These are phyloP conservation scores for Laburnicola sp. DNA, from an alignment of 2,329 filamentous ascomycete species.

Conservation along the genomic window DNA sequence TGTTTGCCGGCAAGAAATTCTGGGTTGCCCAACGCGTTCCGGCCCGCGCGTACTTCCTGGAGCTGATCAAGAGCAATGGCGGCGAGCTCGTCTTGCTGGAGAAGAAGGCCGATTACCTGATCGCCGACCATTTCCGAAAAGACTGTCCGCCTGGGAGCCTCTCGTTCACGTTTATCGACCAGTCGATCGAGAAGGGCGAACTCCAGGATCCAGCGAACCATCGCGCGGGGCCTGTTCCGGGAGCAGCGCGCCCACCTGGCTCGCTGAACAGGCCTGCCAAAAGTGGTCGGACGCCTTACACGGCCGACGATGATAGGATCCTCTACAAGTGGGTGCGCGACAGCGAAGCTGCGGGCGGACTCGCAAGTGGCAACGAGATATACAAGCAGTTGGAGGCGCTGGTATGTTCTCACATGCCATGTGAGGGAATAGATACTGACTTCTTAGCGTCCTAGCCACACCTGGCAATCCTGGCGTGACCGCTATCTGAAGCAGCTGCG, in stretches of 20 bases:
- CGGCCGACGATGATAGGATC: conserved; percentile 60
- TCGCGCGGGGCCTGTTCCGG: conserved; percentile 50
- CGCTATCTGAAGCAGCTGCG: conserved; percentile 61
- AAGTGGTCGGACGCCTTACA: conserved; percentile 58
- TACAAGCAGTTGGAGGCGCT: conserved; percentile 60
- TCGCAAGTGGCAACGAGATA: conserved; percentile 59
- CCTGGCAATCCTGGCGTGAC: conserved; percentile 71
- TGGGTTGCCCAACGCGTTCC: conserved; percentile 62
- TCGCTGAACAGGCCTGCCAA: conserved; percentile 49
- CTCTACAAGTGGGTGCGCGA: conserved; percentile 60
- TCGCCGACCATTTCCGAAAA: conserved; percentile 61
- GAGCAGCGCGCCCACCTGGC: conserved; percentile 51
- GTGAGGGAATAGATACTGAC: not conserved
- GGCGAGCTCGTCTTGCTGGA: conserved; percentile 58
- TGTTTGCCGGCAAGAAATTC: conserved; percentile 61
- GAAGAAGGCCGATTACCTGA: conserved; percentile 59
- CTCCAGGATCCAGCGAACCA: conserved; percentile 55
- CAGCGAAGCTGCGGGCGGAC: conserved; percentile 40
- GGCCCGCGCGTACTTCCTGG: conserved; percentile 51
- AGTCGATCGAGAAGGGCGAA: conserved; percentile 54
- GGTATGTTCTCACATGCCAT: conserved; percentile 18
- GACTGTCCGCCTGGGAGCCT: conserved; percentile 56
- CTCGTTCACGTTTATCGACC: conserved; percentile 62
- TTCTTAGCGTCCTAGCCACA: conserved; percentile 61
- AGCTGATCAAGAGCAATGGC: conserved; percentile 59